Evolutionary conservation across 2,329 filamentous ascomycete genomes (phyloP), one percentile per base, ranked within the genome.

Genomic region (Pseudogymnoascus sp.): DNA sequence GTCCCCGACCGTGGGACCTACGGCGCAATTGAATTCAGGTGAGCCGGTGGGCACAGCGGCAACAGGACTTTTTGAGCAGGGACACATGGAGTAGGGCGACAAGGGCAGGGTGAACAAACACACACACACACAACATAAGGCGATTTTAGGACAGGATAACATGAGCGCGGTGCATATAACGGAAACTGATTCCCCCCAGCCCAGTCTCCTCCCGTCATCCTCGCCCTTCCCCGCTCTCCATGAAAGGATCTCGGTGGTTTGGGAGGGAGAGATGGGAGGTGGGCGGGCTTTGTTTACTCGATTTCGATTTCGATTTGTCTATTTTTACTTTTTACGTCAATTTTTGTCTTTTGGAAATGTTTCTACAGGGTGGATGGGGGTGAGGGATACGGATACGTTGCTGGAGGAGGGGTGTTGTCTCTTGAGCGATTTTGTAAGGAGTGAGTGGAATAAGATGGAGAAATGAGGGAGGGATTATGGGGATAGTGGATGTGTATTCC

Each of bases 1-100:
- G 88, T 97, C 62, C 84, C 90, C 63, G 89, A 96, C 74, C 83
- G 80, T 71, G 92, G 93, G 62, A 94, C 91, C 76, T 90, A 89
- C 74, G 85, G 86, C 69, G 89, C 91, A 65, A 84, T 96, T 76
- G 94, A 99, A 77, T 97, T 97, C 74, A 84, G 89, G 76, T 93
- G 78, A 88, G 67, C 44, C 13, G 25, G 27, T 4, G 4, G 5
- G 44, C 44, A 51, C 25, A 51, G 27, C 7, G 4, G 5, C 25
- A 13, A 51, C 13, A 51, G 25, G 13, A 7, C 27, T 9, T 25
- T 25, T 13, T 29, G 4, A 27, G 44, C 7, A 31, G 27, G 44
- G 44, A 31, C 12, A 44, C 44, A 51, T 9, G 44, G 44, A 51
- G 44, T 51, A 51, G 44, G 44, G 44, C n/a, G 44, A 51, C 44